phyloP scores from a whole-genome alignment of 2,329 filamentous ascomycete species.

The Xylariaceae sp. region DNA sequence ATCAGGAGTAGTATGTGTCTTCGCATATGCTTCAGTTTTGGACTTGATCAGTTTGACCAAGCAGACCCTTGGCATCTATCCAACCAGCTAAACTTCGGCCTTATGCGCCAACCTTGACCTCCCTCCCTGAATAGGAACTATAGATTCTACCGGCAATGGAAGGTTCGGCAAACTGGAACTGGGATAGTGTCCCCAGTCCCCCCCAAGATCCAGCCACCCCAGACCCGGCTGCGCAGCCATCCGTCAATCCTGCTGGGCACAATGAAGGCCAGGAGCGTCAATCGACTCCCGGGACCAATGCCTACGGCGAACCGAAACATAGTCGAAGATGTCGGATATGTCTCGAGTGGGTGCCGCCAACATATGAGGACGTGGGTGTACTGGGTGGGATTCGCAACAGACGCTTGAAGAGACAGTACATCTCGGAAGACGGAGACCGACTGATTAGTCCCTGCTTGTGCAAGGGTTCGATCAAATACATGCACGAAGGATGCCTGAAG shows the following conservation, averaged over 20 bases:
- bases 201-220: constrained; percentile 1
- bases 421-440: constrained; percentile 34
- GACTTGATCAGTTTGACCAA: constrained; percentile 1
- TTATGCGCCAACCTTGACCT: constrained; percentile 4
- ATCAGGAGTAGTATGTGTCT: constrained; percentile 8
- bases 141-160: constrained; percentile 15
- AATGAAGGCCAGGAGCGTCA: constrained; percentile 15
- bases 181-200: constrained; percentile 6
- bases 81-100: neutral
- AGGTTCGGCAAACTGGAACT: constrained; percentile 11
- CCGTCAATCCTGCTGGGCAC: constrained; percentile 12
- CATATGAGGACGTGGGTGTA: constrained; percentile 32
- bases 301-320: constrained; percentile 19
- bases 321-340: constrained; percentile 74
- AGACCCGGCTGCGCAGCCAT: constrained; percentile 5
- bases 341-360: constrained; percentile 59
- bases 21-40: constrained; percentile 1
- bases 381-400: constrained; percentile 27
- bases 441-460: constrained; percentile 88
- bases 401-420: constrained; percentile 22
- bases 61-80: constrained; percentile 1
- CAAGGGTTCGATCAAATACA: constrained; percentile 87
- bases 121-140: constrained; percentile 1
- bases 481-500: constrained; percentile 85
- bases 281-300: constrained; percentile 18